Base-by-base conservation (phyloP, 495 filamentous ascomycete genomes). In the Aspergillus diversus region DNA sequence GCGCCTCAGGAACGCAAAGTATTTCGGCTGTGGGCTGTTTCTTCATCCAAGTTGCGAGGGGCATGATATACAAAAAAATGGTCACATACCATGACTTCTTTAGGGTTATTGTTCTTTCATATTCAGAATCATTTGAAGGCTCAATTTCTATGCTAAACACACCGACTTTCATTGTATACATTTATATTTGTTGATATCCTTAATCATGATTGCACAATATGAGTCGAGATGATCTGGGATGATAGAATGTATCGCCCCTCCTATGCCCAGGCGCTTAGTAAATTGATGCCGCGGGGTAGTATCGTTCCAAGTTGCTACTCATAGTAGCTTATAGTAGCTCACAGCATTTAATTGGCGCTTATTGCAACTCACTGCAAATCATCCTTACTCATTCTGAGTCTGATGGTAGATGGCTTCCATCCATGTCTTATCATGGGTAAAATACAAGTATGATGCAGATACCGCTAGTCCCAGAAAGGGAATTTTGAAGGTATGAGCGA, bases 1-100 rank as follows among this genome's bases (percentile, higher is more conserved):
- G 64, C 33, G 57, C 64, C 64, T 63, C 64, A 63, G 43, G 15
- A 51, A 62, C 54, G 64, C 60, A 58, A 46, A 57, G 60, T 51
- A 56, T 57, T 32, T 66, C 64, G 60, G 64, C 64, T 34, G 46
- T 34, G 64, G 64, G 60, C 47, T 58, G 35, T 61, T 17, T 66
- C 63, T 63, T 66, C 64, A 63, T 66, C 9, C 39, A 59, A 27
- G 21, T 27, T 27, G 21, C 21, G 21, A 27, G 21, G 21, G 21
- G 21, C 21, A 27, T 27, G 21, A 27, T 27, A 27, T 27, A 27
- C 21, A 27, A 27, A 27, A 27, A 27, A 1, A 27, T 27, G 21
- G 21, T 27, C 21, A 27, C 21, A 27, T 27, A 27, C 21, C 21
- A 27, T 27, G 21, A 27, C 21, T 27, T 27, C 21, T 27, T 27